Percentiles rank a stretch among this genome's conserved stretches.
Evolutionary conservation across 2,329 filamentous ascomycete species (phyloP).

Genomic region (Talaromyces sp.): DNA sequence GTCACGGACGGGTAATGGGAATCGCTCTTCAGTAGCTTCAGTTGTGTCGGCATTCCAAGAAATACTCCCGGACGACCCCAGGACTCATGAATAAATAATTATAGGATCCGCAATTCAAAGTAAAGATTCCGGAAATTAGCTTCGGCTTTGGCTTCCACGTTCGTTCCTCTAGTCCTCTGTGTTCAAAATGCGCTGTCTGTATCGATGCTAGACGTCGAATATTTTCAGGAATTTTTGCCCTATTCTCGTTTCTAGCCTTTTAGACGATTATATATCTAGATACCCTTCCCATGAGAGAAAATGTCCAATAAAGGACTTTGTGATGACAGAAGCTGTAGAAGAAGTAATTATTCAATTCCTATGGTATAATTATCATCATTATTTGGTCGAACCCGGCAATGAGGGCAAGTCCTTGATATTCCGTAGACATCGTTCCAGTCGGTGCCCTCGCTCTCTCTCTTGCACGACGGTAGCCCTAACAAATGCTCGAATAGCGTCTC

Average conservation of each 20-base stretch:
- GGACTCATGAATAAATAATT: background rate
- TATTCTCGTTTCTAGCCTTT: constrained; percentile 7
- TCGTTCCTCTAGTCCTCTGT: background rate
- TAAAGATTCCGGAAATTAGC: background rate
- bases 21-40: background rate
- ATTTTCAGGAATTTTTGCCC: constrained; percentile 13
- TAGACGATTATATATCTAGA: constrained; percentile 10
- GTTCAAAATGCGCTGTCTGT: constrained; percentile 2
- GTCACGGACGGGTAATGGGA: background rate
- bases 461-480: constrained; percentile 74
- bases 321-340: background rate
- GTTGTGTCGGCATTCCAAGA: background rate
- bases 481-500: constrained; percentile 70
- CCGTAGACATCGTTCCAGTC: constrained; percentile 74
- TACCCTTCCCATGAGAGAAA: constrained; percentile 1
- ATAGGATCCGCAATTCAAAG: background rate
- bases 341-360: background rate
- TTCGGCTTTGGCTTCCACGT: background rate
- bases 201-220: constrained; percentile 14
- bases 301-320: background rate
- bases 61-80: constrained; percentile 7
- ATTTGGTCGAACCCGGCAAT: constrained; percentile 1
- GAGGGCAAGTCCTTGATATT: constrained; percentile 44
- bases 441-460: constrained; percentile 74
- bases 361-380: constrained; percentile 2